A percentile compares a stretch with the other conserved stretches of the same genome.
Evolutionary conservation across 1,139 yeast genomes (phyloP).

Genomic region (Tardiomyces depauwii): DNA sequence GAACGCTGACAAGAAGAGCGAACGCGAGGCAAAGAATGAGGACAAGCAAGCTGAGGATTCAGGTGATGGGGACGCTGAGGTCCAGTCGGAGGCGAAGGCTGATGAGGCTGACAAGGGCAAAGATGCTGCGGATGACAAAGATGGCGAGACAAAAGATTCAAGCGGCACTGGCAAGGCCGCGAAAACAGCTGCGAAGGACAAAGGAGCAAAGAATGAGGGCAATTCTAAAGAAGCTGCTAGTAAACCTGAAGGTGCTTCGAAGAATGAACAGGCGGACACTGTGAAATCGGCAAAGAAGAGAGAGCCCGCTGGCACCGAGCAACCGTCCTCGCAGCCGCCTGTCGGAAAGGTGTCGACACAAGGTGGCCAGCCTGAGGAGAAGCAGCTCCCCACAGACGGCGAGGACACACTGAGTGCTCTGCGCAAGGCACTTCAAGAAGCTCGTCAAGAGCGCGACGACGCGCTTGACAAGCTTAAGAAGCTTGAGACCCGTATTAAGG

Average conservation of each 20-base stretch:
- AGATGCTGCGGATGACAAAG: slow-evolving; percentile 1
- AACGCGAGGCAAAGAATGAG: slow-evolving; percentile 7
- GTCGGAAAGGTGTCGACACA: no score
- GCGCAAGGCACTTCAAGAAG: slow-evolving; percentile 4
- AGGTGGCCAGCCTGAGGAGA: no score
- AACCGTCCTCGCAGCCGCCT: no score
- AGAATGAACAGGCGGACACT: no score
- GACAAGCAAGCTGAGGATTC: slow-evolving; percentile 6
- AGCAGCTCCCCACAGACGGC: not conserved
- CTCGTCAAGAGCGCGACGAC: not conserved
- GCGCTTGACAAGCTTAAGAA: slow-evolving; percentile 8
- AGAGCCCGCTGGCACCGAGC: no score
- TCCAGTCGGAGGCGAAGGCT: slow-evolving; percentile 3
- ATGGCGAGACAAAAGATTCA: not conserved
- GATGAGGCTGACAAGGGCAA: slow-evolving; percentile 1
- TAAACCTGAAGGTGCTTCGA: no score
- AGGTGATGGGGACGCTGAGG: slow-evolving; percentile 4
- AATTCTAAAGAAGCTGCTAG: no score
- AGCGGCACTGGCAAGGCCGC: not conserved
- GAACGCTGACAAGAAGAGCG: slow-evolving; percentile 7
- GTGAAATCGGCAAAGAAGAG: no score
- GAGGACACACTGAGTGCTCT: slow-evolving; percentile 2
- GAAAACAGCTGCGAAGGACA: not conserved
- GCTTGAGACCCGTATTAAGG: slow-evolving; percentile 23
- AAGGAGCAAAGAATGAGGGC: no score